A percentile compares a stretch with the other conserved stretches of the same genome.
Evolutionary conservation across 2,329 filamentous ascomycete species (phyloP).

Genomic region (Xylariaceae sp.): DNA sequence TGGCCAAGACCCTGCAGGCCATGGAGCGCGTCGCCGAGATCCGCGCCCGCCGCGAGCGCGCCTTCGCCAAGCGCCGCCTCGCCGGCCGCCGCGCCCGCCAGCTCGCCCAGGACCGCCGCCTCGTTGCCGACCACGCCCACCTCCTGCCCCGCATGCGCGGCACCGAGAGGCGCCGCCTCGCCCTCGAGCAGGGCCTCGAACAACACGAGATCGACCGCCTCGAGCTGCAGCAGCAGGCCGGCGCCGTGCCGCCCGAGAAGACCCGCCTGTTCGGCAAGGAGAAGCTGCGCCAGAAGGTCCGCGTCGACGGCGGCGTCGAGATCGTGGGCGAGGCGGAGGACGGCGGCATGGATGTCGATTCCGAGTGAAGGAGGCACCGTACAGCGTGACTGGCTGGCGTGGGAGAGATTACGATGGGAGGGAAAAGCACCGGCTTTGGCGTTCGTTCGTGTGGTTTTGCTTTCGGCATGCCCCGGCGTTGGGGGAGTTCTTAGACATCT

Average conservation of each 20-base stretch:
- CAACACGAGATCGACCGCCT: slow-evolving; percentile 41
- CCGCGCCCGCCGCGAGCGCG: slow-evolving; percentile 77
- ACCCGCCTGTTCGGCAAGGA: slow-evolving; percentile 45
- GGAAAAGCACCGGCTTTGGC: slow-evolving; percentile 29
- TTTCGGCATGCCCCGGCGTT: slow-evolving; percentile 38
- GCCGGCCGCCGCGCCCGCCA: slow-evolving; percentile 84
- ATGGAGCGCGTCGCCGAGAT: slow-evolving; percentile 93
- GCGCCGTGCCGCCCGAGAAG: no score
- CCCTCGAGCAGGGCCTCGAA: slow-evolving; percentile 39
- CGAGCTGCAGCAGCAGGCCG: slow-evolving; percentile 30
- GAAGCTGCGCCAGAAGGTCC: slow-evolving; percentile 42
- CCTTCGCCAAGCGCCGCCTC: slow-evolving; percentile 94
- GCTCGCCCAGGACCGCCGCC: slow-evolving; percentile 77
- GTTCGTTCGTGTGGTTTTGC: slow-evolving; percentile 22
- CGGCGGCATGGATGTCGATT: slow-evolving; percentile 47
- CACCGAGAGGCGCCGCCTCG: slow-evolving; percentile 62
- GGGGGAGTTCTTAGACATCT: slow-evolving; percentile 18
- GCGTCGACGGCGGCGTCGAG: slow-evolving; percentile 46
- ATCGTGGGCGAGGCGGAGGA: slow-evolving; percentile 41
- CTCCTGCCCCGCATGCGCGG: slow-evolving; percentile 75
- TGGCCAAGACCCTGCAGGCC: slow-evolving; percentile 83
- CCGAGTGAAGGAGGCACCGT: slow-evolving; percentile 27
- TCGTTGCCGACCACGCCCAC: slow-evolving; percentile 91
- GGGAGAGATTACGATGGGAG: slow-evolving; percentile 14
- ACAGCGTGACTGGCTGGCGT: neutral